Percentiles rank a stretch among this genome's conserved stretches.
Conservation (phyloP, 352 stramenopile species). For the Pythium plurisporium region DNA sequence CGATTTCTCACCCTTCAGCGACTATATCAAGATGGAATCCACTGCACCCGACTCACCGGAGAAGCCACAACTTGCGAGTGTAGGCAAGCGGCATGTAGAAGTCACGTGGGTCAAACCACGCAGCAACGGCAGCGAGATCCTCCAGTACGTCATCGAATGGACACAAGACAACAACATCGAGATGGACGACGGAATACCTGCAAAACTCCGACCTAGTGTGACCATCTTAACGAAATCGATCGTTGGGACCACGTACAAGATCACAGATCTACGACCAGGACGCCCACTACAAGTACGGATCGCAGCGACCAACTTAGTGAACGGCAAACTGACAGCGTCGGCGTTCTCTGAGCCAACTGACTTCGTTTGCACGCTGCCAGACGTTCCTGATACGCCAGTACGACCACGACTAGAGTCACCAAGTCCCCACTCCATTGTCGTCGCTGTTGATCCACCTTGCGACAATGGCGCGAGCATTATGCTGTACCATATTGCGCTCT, state of each 20-base stretch:
- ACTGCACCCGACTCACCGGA: conserved; percentile 46
- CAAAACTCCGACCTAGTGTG: conserved; percentile 7
- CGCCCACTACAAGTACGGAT: conserved; percentile 38
- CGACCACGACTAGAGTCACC: conserved; percentile 24
- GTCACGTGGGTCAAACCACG: conserved; percentile 55
- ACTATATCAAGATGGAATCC: conserved; percentile 72
- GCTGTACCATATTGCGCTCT: conserved; percentile 43
- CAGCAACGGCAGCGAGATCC: conserved; percentile 61
- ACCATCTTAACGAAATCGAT: conserved; percentile 49
- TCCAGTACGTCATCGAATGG: conserved; percentile 68
- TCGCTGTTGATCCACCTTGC: conserved; percentile 36
- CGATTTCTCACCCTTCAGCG: conserved; percentile 55
- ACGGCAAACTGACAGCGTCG: conserved; percentile 48
- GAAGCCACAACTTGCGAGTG: conserved; percentile 27
- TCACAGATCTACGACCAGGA: conserved; percentile 37
- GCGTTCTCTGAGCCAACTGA: conserved; percentile 37
- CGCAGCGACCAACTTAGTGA: conserved; percentile 55
- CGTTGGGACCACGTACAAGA: conserved; percentile 38
- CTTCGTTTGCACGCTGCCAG: conserved; percentile 32
- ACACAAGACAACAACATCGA: conserved; percentile 24
- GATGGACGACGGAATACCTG: too few relatives aligned
- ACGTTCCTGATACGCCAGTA: conserved; percentile 38
- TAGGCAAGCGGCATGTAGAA: conserved; percentile 37
- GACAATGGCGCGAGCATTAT: conserved; percentile 50
- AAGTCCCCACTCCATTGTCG: conserved; percentile 35